Base-by-base conservation (phyloP, 2,329 filamentous ascomycete species). In the Arthrocladium fulminans region DNA sequence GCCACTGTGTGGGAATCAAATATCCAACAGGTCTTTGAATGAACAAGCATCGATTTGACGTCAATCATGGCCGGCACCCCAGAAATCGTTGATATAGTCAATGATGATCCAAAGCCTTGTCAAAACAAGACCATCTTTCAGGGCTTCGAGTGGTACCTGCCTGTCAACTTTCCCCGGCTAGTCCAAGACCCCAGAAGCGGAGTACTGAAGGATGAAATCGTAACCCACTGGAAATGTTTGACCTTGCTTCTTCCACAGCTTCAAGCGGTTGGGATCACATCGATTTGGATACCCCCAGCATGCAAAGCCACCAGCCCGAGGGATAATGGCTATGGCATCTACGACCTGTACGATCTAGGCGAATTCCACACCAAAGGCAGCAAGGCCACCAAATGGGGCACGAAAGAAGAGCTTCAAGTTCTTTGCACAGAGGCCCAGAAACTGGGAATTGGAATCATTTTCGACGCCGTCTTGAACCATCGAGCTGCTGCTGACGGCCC, bases 391-490 rank as follows among this genome's bases (percentile, higher is more conserved):
- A 86, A 86, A 70, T 88, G 82, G 82, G 83, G 83, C 2, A 67
- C 70, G 1, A 79, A 78, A 57, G 72, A 76, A 38, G 80, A 86
- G 48, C 66, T 87, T 13, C 54, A 75, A 2, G 67, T 70, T 15
- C 62, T 87, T 41, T 65, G 69, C 2, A 63, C 69, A 17, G 63
- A 66, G 10, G 80, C 80, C 0, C 68, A 74, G 44, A 65, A 73
- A 30, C 55, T 73, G 20, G 75, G 73, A 0, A 68, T 86, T 7
- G 73, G 74, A 0, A 57, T 85, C 0, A 74, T 84, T 55, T 86
- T 81, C 73, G 83, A 86, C 61, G 79, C 81, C 1, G 81, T 88
- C 5, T 67, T 86, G 38, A 87, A 86, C 58, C 83, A 86, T 61
- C 85, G 83, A 61, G 80, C 81, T 2, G 82, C 75, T 2, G 83